Base-by-base conservation (phyloP, 768 basidiomycete species). In the Mrakia frigida region DNA sequence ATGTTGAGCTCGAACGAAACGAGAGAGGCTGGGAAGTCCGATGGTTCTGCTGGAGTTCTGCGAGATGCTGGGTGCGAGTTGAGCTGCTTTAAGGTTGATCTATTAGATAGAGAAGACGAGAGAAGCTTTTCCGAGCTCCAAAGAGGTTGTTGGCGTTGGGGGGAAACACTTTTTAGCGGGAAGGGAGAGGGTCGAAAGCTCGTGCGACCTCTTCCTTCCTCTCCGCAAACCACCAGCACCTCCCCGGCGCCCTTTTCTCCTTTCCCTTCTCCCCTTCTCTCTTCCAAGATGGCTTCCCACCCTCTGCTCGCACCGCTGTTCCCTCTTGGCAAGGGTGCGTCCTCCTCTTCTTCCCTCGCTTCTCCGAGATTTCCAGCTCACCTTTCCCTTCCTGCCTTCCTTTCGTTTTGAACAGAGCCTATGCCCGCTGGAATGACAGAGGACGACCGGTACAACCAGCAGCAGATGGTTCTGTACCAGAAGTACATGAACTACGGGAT, bases 391-490 rank as follows among this genome's bases (percentile, higher is more conserved):
- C 60, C 23, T 70, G 1, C 28, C 39, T 31, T 35, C 39, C 9
- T 23, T n/a, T n/a, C n/a, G n/a, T n/a, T n/a, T n/a, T n/a, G n/a
- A n/a, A 0, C 67, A 78, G 77, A 78, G 74, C 84, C 84, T 0
- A 61, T 94, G 59, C 94, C 94, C 18, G 89, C 92, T 53, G 94
- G 94, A 25, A 83, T 90, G 77, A 89, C 90, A 3, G 90, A 92
- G 80, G 91, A 93, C 69, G 94, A 97, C 81, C 86, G 91, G 33
- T 86, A 85, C 14, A 87, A 88, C 67, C 84, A 88, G 73, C 82
- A 88, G 73, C 88, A 93, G 83, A 87, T 88, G 79, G 89, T 91
- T 84, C 91, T 91, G 83, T 92, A 90, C 86, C 90, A 92, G 82
- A 83, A 87, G 78, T 90, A 87, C 83, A 90, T 91, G 84, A 79